Evolutionary conservation across 768 basidiomycete species (phyloP).

Genomic region (Phlebiopsis flavidoalba): DNA sequence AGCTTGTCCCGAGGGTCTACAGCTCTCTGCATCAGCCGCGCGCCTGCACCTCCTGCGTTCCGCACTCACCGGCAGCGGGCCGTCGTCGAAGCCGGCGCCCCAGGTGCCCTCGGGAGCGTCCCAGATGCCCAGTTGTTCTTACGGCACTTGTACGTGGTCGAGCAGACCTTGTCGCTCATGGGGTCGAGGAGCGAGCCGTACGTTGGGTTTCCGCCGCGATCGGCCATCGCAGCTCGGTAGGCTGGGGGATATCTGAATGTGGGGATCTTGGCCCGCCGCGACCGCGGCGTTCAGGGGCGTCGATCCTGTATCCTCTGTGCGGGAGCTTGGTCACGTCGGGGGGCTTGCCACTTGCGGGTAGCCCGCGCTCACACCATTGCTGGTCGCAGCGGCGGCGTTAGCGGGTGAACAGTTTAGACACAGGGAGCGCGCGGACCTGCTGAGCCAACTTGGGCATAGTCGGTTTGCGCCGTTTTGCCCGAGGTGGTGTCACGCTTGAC

Average conservation of each 20-base stretch:
- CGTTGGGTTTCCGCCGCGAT: slow-evolving; percentile 26
- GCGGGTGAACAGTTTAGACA: neutral
- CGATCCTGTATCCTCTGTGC: slow-evolving; percentile 62
- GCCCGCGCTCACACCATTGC: slow-evolving; percentile 60
- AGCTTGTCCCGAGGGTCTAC: slow-evolving; percentile 38
- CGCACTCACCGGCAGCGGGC: slow-evolving; percentile 48
- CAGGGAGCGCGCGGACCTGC: slow-evolving; percentile 35
- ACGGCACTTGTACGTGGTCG: slow-evolving; percentile 66
- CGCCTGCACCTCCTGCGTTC: neutral
- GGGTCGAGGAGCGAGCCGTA: slow-evolving; percentile 38
- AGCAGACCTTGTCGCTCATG: slow-evolving; percentile 57
- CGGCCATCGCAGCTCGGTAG: slow-evolving; percentile 35
- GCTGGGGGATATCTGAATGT: slow-evolving; percentile 59
- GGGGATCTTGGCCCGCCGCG: slow-evolving; percentile 66
- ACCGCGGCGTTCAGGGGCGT: slow-evolving; percentile 66
- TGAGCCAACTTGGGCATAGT: slow-evolving; percentile 55
- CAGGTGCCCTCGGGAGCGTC: slow-evolving; percentile 70
- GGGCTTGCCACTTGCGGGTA: slow-evolving; percentile 55
- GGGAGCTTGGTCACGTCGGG: slow-evolving; percentile 52
- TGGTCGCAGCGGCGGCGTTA: slow-evolving; percentile 18
- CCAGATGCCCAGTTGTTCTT: slow-evolving; percentile 51
- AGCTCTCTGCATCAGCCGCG: slow-evolving; percentile 16
- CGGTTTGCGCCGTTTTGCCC: slow-evolving; percentile 37
- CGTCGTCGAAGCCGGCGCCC: slow-evolving; percentile 76
- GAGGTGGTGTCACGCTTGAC: slow-evolving; percentile 35